phyloP scores from a whole-genome alignment of 2,329 filamentous ascomycete species.

The Colletotrichum tropicale region DNA sequence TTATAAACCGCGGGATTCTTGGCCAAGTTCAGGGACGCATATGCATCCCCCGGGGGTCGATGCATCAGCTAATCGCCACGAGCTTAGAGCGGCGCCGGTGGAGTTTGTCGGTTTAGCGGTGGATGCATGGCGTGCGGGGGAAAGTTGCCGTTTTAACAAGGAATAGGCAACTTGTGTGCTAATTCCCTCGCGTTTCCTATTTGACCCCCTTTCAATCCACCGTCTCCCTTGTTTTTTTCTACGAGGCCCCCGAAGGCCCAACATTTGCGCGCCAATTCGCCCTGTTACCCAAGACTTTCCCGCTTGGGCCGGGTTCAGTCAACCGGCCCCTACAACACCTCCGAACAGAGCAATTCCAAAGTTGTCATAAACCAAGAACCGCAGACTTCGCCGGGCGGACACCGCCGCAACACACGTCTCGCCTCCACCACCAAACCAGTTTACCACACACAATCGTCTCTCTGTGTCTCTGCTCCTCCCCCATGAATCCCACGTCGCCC shows the following conservation, averaged over 20 bases:
- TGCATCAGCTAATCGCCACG: background rate
- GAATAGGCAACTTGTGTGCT: background rate
- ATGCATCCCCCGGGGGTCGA: background rate
- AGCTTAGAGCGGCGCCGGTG: background rate
- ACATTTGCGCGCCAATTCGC: background rate
- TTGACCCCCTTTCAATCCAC: constrained; percentile 11
- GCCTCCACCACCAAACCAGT: background rate
- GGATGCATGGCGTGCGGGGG: background rate
- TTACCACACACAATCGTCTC: background rate
- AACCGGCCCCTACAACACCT: background rate
- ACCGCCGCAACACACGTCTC: background rate
- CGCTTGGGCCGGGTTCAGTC: background rate
- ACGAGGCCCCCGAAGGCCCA: background rate
- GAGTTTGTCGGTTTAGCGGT: background rate
- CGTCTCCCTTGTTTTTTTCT: background rate
- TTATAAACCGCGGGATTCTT: background rate
- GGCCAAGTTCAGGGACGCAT: background rate
- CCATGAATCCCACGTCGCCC: background rate
- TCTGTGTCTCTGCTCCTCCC: background rate
- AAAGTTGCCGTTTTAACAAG: background rate
- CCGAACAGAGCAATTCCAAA: background rate
- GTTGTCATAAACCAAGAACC: background rate
- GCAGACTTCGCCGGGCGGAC: background rate
- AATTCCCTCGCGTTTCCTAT: constrained; percentile 13
- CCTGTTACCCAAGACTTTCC: background rate